Evolutionary conservation across 805 yeast species (phyloP), one percentile per base, ranked within the genome.

Genomic region (Saccharomycopsis schoenii): DNA sequence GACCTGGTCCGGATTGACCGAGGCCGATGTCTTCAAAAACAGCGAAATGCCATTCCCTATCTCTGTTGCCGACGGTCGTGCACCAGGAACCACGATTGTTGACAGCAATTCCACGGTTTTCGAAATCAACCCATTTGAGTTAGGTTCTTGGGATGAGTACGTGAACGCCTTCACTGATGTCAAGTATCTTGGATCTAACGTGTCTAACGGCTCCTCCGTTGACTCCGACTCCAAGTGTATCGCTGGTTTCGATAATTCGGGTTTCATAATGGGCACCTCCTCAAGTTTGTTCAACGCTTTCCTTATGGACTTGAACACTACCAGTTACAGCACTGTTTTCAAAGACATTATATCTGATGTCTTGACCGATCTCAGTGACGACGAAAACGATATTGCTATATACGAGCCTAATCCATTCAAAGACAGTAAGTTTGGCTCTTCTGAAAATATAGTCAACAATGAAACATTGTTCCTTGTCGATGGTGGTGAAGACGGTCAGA

Each of bases 61-160:
- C 66, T 75, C 80, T 67, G 85, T 80, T 64, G 81, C 84, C 14
- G 83, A 83, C 68, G 89, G 88, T 57, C 76, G 89, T 72, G 75
- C 79, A n/a, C 89, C 89, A 11, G 83, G 82, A 34, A 77, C 86
- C 2, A 57, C 64, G 4, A 77, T 86, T 57, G 74, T 87, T 57
- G 77, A 80, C 62, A 69, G 73, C 39, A 90, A 89, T 74, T 84
- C 96, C 9, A 88, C 96, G 1, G 79, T 78, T 58, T 82, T 84
- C 64, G 83, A 84, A 65, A 71, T 82, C 66, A 80, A 78, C 57
- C 92, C 96, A 37, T 85, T 75, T 67, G 88, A 86, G 69, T 73
- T 90, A 68, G 97, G 97, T 14, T 84, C 96, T 4, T 90, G 96
- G 96, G 97, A 91, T 69, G 37, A 39, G n/a, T 36, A 37, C 17